These are phyloP conservation scores for Salicornia ramosissima DNA, from an alignment of 148 eudicot genomes.

Conservation along the genomic window DNA sequence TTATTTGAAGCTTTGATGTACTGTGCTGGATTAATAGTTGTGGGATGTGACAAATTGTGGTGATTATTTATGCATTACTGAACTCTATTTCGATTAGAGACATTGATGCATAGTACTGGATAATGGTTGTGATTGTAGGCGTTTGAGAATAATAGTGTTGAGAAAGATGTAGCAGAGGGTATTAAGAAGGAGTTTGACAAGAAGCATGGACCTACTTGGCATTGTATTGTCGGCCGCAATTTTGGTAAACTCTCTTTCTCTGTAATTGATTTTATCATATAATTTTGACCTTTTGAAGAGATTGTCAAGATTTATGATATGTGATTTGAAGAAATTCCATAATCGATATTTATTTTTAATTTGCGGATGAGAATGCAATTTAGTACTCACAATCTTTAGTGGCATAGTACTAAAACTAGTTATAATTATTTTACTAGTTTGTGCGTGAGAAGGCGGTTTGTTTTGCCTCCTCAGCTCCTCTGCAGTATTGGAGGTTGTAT, in stretches of 20 bases:
- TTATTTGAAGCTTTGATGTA: not conserved
- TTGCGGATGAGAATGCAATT: not conserved
- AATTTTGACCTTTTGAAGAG: not conserved
- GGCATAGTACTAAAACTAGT: not conserved
- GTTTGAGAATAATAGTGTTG: slow-evolving; percentile 77
- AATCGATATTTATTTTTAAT: not conserved
- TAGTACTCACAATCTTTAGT: not conserved
- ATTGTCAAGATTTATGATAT: not conserved
- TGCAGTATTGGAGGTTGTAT: too few species aligned
- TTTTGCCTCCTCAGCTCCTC: too few species aligned
- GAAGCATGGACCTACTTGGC: slow-evolving; percentile 95
- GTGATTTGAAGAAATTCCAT: not conserved
- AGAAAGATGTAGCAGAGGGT: slow-evolving; percentile 95
- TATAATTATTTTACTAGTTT: not conserved
- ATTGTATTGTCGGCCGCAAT: slow-evolving; percentile 97
- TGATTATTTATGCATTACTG: not conserved
- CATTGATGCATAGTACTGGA: slow-evolving; percentile 2
- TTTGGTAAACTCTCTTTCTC: slow-evolving; percentile 45
- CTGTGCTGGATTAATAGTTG: too few species aligned
- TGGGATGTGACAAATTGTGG: not conserved
- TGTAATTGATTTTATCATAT: not conserved
- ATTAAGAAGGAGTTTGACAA: slow-evolving; percentile 93
- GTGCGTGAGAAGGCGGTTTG: too few species aligned
- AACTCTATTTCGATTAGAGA: not conserved
- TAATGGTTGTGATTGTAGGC: slow-evolving; percentile 51